Base-by-base conservation (phyloP, 805 yeast genomes). In the Candida hispaniensis region DNA sequence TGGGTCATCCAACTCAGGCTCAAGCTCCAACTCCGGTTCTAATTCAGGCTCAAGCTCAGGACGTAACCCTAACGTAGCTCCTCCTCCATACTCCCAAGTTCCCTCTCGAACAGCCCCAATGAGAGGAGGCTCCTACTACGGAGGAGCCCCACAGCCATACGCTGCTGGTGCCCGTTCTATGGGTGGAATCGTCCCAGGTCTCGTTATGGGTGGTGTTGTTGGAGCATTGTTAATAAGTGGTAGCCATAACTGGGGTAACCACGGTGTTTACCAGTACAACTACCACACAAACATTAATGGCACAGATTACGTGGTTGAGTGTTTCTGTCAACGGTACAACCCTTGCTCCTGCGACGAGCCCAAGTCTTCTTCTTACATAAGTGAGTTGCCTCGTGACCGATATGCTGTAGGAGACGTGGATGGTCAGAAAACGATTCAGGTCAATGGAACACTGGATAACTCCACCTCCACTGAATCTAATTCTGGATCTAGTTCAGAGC, bases 331-430 rank as follows among this genome's bases (percentile, higher is more conserved):
- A 14, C 28, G 30, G 14, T 14, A 41, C 28, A 32, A 38, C 15
- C 46, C 46, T 8, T 45, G 48, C 38, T 39, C 45, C 3, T 45
- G 48, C 19, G 48, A 45, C 32, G 20, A 27, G 7, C 36, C 36
- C 22, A 21, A 18, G 7, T 36, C 28, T 14, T 26, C 19, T n/a
- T 24, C 34, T 14, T 44, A 43, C 39, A 38, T 45, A 14, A 30
- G 24, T 14, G 18, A 26, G 20, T 36, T 44, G 11, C 45, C 48
- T 8, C 16, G 28, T 7, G 27, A 24, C 19, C 25, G 26, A 15
- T 30, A 34, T 30, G 28, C 34, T 12, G 13, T 26, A 6, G 38
- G 38, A 15, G 10, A 19, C 14, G 34, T 26, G 11, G 18, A 25
- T 14, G 26, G 30, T 22, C 41, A 35, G 21, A 22, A 26, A 21